Conservation (phyloP, 2,329 filamentous ascomycete genomes). For the Grosmannia huntii region DNA sequence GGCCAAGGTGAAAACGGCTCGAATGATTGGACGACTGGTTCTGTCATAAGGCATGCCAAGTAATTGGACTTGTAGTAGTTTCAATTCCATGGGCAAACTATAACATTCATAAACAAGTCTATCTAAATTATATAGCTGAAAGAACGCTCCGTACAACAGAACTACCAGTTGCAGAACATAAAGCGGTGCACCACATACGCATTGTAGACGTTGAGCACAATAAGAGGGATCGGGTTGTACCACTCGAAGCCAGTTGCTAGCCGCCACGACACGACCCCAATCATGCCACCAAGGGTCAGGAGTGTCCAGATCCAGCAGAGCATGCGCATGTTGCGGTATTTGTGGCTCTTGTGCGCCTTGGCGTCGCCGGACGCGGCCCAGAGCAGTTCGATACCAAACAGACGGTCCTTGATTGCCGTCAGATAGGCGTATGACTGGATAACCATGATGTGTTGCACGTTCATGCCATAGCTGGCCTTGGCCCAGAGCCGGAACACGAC, state of each 20-base stretch:
- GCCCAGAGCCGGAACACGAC: conserved; percentile 4
- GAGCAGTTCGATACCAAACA: conserved; percentile 4
- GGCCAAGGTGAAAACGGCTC: no score
- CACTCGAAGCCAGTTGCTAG: background rate
- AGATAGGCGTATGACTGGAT: conserved; percentile 7
- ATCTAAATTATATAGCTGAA: background rate
- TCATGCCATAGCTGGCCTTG: conserved; percentile 3
- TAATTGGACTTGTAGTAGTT: no score
- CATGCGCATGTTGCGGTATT: conserved; percentile 6
- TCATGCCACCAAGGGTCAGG: background rate
- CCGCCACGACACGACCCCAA: background rate
- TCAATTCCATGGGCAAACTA: no score
- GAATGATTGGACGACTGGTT: no score
- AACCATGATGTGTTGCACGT: conserved; percentile 4
- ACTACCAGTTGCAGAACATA: conserved; percentile 4
- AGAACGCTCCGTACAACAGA: background rate
- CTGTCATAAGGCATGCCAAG: no score
- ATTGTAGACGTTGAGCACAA: conserved; percentile 2
- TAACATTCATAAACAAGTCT: background rate
- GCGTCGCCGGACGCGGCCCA: conserved; percentile 4
- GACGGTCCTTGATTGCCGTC: conserved; percentile 4
- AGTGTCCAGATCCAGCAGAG: conserved; percentile 4
- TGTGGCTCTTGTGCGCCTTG: conserved; percentile 7
- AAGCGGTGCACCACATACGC: conserved; percentile 1
- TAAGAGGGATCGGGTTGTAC: conserved; percentile 1